Evolutionary conservation across 306 rosid genomes (phyloP).

Genomic region (Vachellia collinsii): DNA sequence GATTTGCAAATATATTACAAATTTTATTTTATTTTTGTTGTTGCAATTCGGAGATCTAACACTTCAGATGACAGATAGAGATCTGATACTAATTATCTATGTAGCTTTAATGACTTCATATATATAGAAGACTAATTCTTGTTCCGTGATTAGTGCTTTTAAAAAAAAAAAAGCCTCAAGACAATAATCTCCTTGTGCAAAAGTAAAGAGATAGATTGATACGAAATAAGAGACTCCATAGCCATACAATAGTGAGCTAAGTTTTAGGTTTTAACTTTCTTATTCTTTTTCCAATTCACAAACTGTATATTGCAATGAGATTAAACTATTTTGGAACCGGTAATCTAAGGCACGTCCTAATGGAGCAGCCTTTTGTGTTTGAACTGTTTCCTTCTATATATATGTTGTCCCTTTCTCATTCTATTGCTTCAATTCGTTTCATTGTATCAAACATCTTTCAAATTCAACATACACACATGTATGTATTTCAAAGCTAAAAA

Average conservation of each 20-base stretch:
- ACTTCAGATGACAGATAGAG: too few relatives aligned
- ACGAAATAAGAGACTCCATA: neutral
- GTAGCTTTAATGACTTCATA: neutral
- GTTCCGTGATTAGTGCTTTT: neutral
- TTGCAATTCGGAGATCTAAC: too few relatives aligned
- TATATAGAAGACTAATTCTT: neutral
- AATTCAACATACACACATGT: neutral
- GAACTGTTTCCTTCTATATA: neutral
- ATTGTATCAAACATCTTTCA: slow-evolving; percentile 24
- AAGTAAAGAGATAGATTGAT: neutral
- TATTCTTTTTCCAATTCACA: neutral
- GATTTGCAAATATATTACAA: too few relatives aligned
- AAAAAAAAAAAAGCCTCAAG: neutral
- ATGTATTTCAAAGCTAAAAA: slow-evolving; percentile 28
- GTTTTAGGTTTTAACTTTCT: neutral
- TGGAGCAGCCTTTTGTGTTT: neutral
- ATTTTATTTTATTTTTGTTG: too few relatives aligned
- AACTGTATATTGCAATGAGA: neutral
- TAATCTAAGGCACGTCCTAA: neutral
- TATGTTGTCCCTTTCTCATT: neutral
- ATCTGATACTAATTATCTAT: too few relatives aligned
- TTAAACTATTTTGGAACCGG: neutral
- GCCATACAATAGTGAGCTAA: neutral
- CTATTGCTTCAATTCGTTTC: neutral
- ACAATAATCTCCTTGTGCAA: neutral